Evolutionary conservation across 129 eudicot species (phyloP), one percentile per base, ranked within the genome.

Genomic region (Flaveria brownii): DNA sequence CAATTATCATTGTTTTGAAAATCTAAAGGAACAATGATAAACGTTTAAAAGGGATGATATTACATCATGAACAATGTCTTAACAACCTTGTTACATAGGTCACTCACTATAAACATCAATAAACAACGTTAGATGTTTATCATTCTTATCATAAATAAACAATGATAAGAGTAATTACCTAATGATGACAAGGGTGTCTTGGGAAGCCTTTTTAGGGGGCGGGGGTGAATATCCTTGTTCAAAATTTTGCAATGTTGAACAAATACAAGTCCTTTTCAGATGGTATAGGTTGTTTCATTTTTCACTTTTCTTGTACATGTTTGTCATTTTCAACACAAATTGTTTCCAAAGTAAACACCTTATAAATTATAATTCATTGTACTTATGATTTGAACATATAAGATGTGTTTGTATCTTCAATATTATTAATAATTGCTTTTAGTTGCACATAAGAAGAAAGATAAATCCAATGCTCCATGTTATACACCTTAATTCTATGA

Each of bases 221-320:
- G 91, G 78, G 16, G 82, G 77, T 10, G 86, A 69, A 80, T 91
- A 94, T 10, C 93, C 97, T 6, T 97, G 91, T 86, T 94, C 97
- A 72, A 88, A 94, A 64, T 85, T 84, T 97, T 94, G 92, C 76
- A 83, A 75, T 28, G 73, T 60, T 30, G 71, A 77, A 74, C 57
- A 43, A 45, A 75, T 56, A 72, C 56, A 73, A 5, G 69, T 81
- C 82, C 36, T 77, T 83, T 64, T 83, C 78, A 67, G 72, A 70
- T 42, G 66, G 67, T 59, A 57, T 72, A 68, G 73, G 65, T 28
- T 15, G 51, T 22, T 63, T 65, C 20, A 4, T 25, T 54, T 70
- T 20, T 25, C 28, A 5, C 51, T 64, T 49, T 79, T 30, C 41
- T 70, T 65, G 42, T 52, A 65, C 78, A 70, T 47, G 45, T 66